Conservation (phyloP, 2,329 filamentous ascomycete genomes). For the Chrysoporthe austroafricana region DNA sequence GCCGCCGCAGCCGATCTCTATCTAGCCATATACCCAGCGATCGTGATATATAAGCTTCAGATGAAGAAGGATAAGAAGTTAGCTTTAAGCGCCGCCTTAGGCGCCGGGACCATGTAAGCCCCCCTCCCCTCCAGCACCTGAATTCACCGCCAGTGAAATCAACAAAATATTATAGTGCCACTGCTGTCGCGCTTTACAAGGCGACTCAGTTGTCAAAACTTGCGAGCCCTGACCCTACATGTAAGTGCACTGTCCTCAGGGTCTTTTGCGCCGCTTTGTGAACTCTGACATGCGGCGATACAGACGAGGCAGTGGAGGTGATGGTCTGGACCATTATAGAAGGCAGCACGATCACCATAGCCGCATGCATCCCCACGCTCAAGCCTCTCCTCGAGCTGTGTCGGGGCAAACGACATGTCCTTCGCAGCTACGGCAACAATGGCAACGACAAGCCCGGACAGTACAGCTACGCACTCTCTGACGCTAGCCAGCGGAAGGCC, state of each 20-base stretch:
- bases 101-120: too few relatives aligned
- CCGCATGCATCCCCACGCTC: slow-evolving; percentile 41
- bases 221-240: too few relatives aligned
- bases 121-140: too few relatives aligned
- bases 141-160: too few relatives aligned
- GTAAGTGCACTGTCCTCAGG: too few relatives aligned
- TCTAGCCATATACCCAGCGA: slow-evolving; percentile 45
- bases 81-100: slow-evolving; percentile 33
- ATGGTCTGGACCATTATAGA: slow-evolving; percentile 50
- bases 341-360: slow-evolving; percentile 41
- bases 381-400: slow-evolving; percentile 38
- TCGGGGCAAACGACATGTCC: slow-evolving; percentile 24
- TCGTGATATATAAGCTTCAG: slow-evolving; percentile 43
- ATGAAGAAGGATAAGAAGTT: slow-evolving; percentile 47
- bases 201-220: too few relatives aligned
- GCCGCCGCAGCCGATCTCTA: slow-evolving; percentile 47
- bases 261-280: slow-evolving; percentile 29
- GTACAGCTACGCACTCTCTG: too few relatives aligned
- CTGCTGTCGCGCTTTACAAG: too few relatives aligned
- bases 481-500: too few relatives aligned
- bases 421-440: too few relatives aligned
- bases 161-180: too few relatives aligned
- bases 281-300: background rate
- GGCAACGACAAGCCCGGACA: too few relatives aligned
- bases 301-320: background rate